phyloP scores from a whole-genome alignment of 2,329 filamentous ascomycete species.

The Lachnellula willkommii region DNA sequence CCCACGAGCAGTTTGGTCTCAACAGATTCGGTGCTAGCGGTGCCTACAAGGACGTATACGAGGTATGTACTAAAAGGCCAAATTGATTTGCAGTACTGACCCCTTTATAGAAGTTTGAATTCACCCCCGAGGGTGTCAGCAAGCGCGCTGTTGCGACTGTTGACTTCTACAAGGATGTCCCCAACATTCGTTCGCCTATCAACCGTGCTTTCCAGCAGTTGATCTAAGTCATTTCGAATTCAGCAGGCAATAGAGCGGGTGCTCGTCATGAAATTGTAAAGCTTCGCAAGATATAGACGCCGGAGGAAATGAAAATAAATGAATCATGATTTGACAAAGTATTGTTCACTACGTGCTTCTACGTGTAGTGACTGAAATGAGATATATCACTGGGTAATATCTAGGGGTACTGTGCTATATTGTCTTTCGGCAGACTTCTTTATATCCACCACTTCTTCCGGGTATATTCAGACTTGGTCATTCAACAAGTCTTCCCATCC shows the following conservation, averaged over 20 bases:
- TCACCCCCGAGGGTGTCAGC: slow-evolving; percentile 92
- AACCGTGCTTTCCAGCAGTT: slow-evolving; percentile 98
- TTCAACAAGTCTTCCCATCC: no score
- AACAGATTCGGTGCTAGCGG: slow-evolving; percentile 98
- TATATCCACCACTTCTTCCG: no score
- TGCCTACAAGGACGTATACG: slow-evolving; percentile 97
- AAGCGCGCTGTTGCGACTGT: slow-evolving; percentile 91
- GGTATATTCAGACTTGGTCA: no score
- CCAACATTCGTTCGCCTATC: slow-evolving; percentile 87
- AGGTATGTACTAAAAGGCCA: slow-evolving; percentile 47
- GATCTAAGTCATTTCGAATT: slow-evolving; percentile 54
- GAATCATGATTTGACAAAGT: neutral
- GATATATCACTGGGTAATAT: neutral
- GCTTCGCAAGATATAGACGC: slow-evolving; percentile 3
- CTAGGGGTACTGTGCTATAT: neutral
- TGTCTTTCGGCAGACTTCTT: no score
- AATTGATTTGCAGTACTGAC: slow-evolving; percentile 33
- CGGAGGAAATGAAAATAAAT: neutral
- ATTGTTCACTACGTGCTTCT: neutral
- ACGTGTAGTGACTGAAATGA: neutral
- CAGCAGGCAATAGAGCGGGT: neutral
- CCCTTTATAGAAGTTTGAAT: slow-evolving; percentile 83
- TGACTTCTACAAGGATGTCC: slow-evolving; percentile 93
- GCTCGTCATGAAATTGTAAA: slow-evolving; percentile 1
- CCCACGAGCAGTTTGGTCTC: slow-evolving; percentile 98